A percentile compares a stretch with the other conserved stretches of the same genome.
Evolutionary conservation across 345 rosid species (phyloP).

Genomic region (Eucalyptus erythrocorys): DNA sequence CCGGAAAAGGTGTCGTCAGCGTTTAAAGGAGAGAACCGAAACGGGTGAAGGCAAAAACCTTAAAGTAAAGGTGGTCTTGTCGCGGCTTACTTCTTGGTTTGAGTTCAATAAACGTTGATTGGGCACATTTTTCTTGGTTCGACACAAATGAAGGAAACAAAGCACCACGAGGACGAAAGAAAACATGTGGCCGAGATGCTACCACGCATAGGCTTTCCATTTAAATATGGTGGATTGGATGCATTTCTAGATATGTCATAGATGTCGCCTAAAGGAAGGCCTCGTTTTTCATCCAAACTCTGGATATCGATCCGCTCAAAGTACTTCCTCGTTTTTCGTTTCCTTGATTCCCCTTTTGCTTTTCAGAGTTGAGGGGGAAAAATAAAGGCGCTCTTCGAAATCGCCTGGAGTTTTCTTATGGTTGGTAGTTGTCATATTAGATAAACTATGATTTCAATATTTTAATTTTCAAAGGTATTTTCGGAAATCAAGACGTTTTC

Average conservation of each 20-base stretch:
- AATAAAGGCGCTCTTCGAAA: not conserved
- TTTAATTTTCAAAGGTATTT: too few species aligned
- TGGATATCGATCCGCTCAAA: not conserved
- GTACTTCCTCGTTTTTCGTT: not conserved
- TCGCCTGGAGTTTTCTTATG: not conserved
- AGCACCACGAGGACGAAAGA: not conserved
- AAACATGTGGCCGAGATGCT: not conserved
- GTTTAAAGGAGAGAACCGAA: not conserved
- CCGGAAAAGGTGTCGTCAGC: not conserved
- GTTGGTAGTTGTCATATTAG: not conserved
- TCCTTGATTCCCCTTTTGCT: not conserved
- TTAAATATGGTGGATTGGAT: not conserved
- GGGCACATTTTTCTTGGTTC: not conserved
- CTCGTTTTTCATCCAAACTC: not conserved
- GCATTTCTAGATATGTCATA: not conserved
- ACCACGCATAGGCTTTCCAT: not conserved
- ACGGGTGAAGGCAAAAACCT: not conserved
- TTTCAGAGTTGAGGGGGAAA: not conserved
- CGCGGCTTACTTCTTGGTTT: not conserved
- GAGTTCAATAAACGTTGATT: not conserved
- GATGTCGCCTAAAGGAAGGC: not conserved
- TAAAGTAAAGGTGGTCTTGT: not conserved
- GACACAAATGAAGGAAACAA: not conserved
- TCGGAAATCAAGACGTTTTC: not conserved
- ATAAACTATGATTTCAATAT: not conserved